Base-by-base conservation (phyloP, 805 yeast species). In the Candida hungchunana region DNA sequence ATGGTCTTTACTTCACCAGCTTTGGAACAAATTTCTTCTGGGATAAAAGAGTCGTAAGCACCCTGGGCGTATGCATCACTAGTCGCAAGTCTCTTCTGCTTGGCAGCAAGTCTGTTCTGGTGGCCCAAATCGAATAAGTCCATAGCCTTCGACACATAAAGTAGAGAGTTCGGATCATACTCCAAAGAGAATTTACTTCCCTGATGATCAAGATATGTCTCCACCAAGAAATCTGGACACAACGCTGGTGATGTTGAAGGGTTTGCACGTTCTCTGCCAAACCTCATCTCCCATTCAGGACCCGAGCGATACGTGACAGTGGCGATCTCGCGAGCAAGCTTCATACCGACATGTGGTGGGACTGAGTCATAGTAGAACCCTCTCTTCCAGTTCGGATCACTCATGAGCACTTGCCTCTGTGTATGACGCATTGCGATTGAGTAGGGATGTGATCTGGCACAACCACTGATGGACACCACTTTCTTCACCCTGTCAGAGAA, bases 341-440 rank as follows among this genome's bases (percentile, higher is more conserved):
- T 89, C 96, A 89, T 88, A 12, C 97, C 97, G 17, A 82, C 78
- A 58, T 89, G 96, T 1, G 97, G 97, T 7, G 95, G 95, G 2
- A 88, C 65, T 5, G 62, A 57, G 37, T 75, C 86, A 56, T 89
- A 89, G 57, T 84, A 84, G 57, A 77, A 81, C 0, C 97, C 97
- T 46, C 95, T 72, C 47, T 82, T 82, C 97, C 97, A 89, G 58
- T 88, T 82, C 6, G 95, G 90, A 62, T 89, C 97, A 33, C 93
- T 79, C 95, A 89, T 89, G 36, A 89, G 66, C 4, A 86, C 95
- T 61, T 88, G 96, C 45, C 97, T 67, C 61, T 89, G 97, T 21
- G 93, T 80, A 58, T 84, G 94, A 44, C 97, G 74, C 79, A 88
- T 79, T 4, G 96, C 97, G 45, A 89, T 86, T 3, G 96, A 85